Base-by-base conservation (phyloP, 345 rosid genomes). In the Ricinus communis region DNA sequence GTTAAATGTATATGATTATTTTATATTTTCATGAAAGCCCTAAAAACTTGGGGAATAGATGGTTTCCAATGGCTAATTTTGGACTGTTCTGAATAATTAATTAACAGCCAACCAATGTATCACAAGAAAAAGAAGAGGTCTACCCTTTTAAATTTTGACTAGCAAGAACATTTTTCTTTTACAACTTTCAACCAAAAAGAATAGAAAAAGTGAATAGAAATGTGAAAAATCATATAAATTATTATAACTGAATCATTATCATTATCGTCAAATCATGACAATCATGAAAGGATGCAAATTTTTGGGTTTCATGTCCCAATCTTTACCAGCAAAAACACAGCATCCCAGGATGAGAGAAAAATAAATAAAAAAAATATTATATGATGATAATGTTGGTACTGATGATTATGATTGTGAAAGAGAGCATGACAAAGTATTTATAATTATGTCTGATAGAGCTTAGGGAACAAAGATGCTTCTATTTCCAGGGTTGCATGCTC, bases 261-360 rank as follows among this genome's bases (percentile, higher is more conserved):
- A 53, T 74, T 40, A 61, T 61, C 24, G 62, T 41, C 14, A 16
- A 8, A 68, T 61, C 19, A 62, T 62, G 18, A 13, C 3, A 49
- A 28, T 62, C 5, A 46, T 56, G 62, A 52, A 65, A 65, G 53
- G 68, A 43, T 21, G 62, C 71, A 60, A 54, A 36, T 47, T 41
- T 62, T 61, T 27, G 74, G 75, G 69, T 27, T 45, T 55, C 25
- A 6, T 78, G 88, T 76, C 88, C 65, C 61, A 24, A 27, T 15
- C 74, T 70, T 77, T 74, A 46, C 66, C 33, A 66, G 75, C 86
- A 85, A 13, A 59, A 24, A 50, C 38, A 52, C 47, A 76, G 84
- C 83, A 85, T 85, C 88, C 81, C 81, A 85, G 60, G 81, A 74
- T 33, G 62, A 63, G 61, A 60, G 57, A 33, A 64, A 70, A 40